Percentiles rank a stretch among this genome's conserved stretches.
Conservation (phyloP, 345 rosid species). For the Lumnitzera racemosa region DNA sequence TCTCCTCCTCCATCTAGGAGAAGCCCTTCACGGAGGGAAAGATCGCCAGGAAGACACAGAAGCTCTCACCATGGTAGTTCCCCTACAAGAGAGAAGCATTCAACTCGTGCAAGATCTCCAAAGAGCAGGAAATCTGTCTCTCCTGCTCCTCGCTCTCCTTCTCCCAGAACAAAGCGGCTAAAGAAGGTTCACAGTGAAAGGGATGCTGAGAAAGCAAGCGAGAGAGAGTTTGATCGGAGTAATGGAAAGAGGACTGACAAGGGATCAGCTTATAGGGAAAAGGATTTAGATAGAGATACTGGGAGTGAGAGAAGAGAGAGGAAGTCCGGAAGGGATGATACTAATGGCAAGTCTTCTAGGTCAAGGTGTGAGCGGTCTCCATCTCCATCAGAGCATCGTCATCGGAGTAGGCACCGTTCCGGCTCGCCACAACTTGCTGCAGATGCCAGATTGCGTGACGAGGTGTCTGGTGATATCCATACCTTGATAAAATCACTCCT, state of each 20-base stretch:
- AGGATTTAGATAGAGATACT: slow-evolving; percentile 31
- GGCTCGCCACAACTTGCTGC: slow-evolving; percentile 36
- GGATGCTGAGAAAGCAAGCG: slow-evolving; percentile 35
- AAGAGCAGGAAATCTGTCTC: slow-evolving; percentile 17
- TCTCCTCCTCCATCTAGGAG: slow-evolving; percentile 19
- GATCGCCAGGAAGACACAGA: slow-evolving; percentile 36
- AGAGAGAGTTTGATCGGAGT: slow-evolving; percentile 39
- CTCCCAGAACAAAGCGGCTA: slow-evolving; percentile 59
- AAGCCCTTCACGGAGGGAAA: slow-evolving; percentile 23
- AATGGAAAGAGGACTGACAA: slow-evolving; percentile 37
- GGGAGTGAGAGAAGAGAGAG: slow-evolving; percentile 45
- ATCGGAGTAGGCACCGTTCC: slow-evolving; percentile 51
- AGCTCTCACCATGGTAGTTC: slow-evolving; percentile 32
- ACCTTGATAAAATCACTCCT: slow-evolving; percentile 2
- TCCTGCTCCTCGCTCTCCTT: slow-evolving; percentile 51
- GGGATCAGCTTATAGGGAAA: slow-evolving; percentile 23
- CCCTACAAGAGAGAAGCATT: slow-evolving; percentile 28
- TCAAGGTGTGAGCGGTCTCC: slow-evolving; percentile 35
- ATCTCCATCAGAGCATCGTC: slow-evolving; percentile 48
- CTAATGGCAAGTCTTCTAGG: slow-evolving; percentile 36
- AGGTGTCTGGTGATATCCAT: slow-evolving; percentile 56
- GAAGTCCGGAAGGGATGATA: slow-evolving; percentile 50
- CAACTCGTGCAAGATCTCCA: slow-evolving; percentile 31
- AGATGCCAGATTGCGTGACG: slow-evolving; percentile 38
- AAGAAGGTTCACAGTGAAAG: slow-evolving; percentile 47